Base-by-base conservation (phyloP, 2,329 filamentous ascomycete species). In the Didymella keratinophila region DNA sequence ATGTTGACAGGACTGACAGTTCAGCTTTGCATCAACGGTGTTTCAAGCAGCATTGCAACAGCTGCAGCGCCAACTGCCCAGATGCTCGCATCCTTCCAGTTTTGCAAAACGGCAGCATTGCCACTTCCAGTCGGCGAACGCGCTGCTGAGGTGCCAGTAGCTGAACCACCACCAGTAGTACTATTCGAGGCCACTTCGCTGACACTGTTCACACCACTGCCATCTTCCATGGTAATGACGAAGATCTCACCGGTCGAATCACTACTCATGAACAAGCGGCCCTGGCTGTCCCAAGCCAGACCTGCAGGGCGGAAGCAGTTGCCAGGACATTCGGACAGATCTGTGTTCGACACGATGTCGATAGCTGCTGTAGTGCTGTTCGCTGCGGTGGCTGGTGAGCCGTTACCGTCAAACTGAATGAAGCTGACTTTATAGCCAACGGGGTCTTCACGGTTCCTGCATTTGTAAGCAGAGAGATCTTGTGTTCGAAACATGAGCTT, bases 191-290 rank as follows among this genome's bases (percentile, higher is more conserved):
- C 61, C 10, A 48, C 63, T 30, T 61, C 46, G 28, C 58, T 62
- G 20, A 72, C 69, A 41, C 67, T 65, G 34, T 71, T 66, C 16
- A 71, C 67, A 37, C 66, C 65, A 28, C 65, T 68, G 9, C 75
- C 76, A 61, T 77, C 71, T 12, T 66, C 60, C 36, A 63, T 69
- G 1, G 68, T 71, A 21, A 81, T 66, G 28, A 89, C 82, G 65
- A 84, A 90, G 41, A 91, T 82, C 78, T 91, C 88, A 6, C 87
- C 88, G 0, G 87, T 87, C 14, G 80, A 71, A 71, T 90, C 88
- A 4, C 83, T 86, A 56, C 79, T 84, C 78, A 89, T 83, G 75
- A 84, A 90, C 9, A 91, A 74, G 7, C 87, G 78, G 8, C 82
- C 85, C 41, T 80, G 66, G 9, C 63, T 62, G 71, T 83, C 80